A percentile compares a stretch with the other conserved stretches of the same genome.
Conservation (phyloP, 768 basidiomycete genomes). For the Amanita muscaria region DNA sequence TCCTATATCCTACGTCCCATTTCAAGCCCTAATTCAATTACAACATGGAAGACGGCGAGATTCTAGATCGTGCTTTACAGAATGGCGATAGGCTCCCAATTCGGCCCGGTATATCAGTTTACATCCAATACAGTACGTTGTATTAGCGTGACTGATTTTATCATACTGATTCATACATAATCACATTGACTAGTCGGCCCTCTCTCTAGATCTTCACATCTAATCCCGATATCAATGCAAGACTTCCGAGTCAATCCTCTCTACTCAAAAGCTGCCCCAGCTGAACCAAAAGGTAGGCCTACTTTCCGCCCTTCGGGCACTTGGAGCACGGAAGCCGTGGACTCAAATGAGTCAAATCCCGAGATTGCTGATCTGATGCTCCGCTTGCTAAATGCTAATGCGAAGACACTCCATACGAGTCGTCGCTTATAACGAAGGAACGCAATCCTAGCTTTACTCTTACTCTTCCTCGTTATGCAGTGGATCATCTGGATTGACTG, state of each 20-base stretch:
- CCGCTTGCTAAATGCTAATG: slow-evolving; percentile 62
- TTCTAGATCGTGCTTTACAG: slow-evolving; percentile 11
- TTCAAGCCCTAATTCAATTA: not conserved
- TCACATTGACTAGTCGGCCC: too few relatives aligned
- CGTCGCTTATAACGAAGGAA: slow-evolving; percentile 43
- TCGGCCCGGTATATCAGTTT: slow-evolving; percentile 33
- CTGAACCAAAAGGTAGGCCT: slow-evolving; percentile 57
- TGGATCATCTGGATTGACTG: slow-evolving; percentile 44
- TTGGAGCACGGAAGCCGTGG: slow-evolving; percentile 78
- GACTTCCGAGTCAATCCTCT: too few relatives aligned
- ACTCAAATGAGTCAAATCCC: slow-evolving; percentile 70
- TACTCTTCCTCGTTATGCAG: slow-evolving; percentile 59
- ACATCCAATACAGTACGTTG: not conserved
- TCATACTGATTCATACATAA: too few relatives aligned
- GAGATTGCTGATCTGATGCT: slow-evolving; percentile 85
- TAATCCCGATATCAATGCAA: too few relatives aligned
- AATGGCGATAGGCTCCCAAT: slow-evolving; percentile 1
- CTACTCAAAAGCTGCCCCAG: slow-evolving; percentile 29
- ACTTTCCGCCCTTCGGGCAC: slow-evolving; percentile 67
- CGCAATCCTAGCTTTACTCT: slow-evolving; percentile 53
- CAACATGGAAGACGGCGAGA: slow-evolving; percentile 23
- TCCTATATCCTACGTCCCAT: too few relatives aligned
- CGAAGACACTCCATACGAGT: slow-evolving; percentile 62
- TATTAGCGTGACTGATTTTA: slow-evolving; percentile 20
- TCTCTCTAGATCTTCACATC: too few relatives aligned